Base-by-base conservation (phyloP, 805 yeast species). In the Ogataea salicorniae region DNA sequence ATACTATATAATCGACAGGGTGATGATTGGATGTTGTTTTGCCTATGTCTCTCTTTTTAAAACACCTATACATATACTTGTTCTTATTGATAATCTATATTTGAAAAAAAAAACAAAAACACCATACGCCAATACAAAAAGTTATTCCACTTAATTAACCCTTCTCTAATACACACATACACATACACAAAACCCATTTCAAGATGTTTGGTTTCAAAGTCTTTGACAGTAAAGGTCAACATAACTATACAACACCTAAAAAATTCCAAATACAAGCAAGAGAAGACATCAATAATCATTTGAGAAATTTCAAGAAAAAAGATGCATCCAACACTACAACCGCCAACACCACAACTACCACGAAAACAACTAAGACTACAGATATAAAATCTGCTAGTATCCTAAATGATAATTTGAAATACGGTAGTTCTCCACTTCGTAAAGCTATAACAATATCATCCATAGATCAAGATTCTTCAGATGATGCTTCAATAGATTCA, bases 391-490 rank as follows among this genome's bases (percentile, higher is more conserved):
- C 17, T 13, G 22, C 39, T 23, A 23, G 17, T 37, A n/a, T 34
- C 26, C 40, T 7, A 34, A 37, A 45, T 34, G 45, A 39, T 22
- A 36, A 37, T 15, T 46, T 63, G 18, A 58, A 60, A n/a, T 64
- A 66, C 47, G 67, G 64, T n/a, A 54, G 62, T 7, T 66, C 71
- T 5, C 71, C 71, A 1, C 47, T 66, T 22, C 55, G 65, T 39
- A 49, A 58, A 29, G 55, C 64, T 14, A 47, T 61, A 14, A 56
- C 63, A 2, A 51, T 50, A 8, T 54, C 62, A 6, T 49, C 57
- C 16, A 17, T 49, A 3, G 60, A 51, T 35, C 53, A 48, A 26
- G 55, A 45, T 51, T 55, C 44, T 34, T 60, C 39, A 47, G 66
- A 62, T 39, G 53, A 54, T 20, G 59, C 59, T 11, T 52, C 63